Base-by-base conservation (phyloP, 2,329 filamentous ascomycete species). In the Neofusicoccum sp. region DNA sequence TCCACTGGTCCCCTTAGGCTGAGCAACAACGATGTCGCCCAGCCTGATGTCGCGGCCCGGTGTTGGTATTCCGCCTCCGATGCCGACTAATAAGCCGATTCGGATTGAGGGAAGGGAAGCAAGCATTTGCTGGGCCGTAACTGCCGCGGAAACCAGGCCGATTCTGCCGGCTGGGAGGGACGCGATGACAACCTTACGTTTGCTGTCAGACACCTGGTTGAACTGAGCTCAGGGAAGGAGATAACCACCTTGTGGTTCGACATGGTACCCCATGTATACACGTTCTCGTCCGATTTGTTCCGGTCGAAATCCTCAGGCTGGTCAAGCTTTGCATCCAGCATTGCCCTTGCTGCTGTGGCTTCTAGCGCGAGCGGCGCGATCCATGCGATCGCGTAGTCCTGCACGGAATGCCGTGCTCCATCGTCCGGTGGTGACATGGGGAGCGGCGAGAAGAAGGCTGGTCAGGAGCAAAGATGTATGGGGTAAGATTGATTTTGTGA, bases 11-110 rank as follows among this genome's bases (percentile, higher is more conserved):
- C 56, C 49, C 1, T 56, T 26, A 0, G 70, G 69, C n/a, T 61
- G 56, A 43, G 68, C 68, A 30, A 71, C 61, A 1, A 69, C 66
- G 9, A 71, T 60, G 44, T 71, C 69, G 1, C 69, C 69, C 6
- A 71, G 67, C 2, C 69, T 65, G 3, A 70, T 63, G n/a, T 70
- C 67, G 0, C 8, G 12, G 28, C 45, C 30, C 24, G 34, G 26
- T 36, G 36, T 65, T 14, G 64, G 65, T 9, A 68, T 67, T 3
- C 68, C 69, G 11, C 67, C 66, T 2, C 63, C 65, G 16, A 69
- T 68, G 7, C 68, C 68, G 2, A 69, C 65, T 61, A 68, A 61
- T 5, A 69, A 56, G 24, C 65, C 65, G 24, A 68, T 64, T 11
- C 57, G n/a, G 36, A 60, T 61, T 24, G 49, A 26, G 43, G 47